Base-by-base conservation (phyloP, 352 stramenopile species). In the Phytophthora kernoviae region DNA sequence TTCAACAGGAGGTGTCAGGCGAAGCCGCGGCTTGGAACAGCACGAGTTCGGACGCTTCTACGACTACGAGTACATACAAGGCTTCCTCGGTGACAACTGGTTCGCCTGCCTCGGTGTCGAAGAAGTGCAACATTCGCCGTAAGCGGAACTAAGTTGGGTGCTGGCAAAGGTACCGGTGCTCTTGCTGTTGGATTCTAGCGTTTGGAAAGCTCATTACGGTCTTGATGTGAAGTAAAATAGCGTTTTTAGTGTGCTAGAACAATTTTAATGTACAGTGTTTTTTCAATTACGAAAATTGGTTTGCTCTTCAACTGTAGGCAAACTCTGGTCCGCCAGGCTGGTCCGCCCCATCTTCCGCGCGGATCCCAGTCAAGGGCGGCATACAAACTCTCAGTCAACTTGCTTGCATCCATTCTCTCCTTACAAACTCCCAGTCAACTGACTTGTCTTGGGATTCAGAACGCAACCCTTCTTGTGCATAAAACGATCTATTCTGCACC, bases 71-170 rank as follows among this genome's bases (percentile, higher is more conserved):
- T 20, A 12, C n/a, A 20, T 26, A 34, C 11, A 55, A 61, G 22
- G 18, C 46, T 15, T 3, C 34, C 3, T 40, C 43, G 33, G 14
- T 49, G 12, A 20, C 34, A 15, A 52, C 50, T 12, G 22, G 36
- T 18, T 14, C 51, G 2, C 10, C 40, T 22, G 33, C 30, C 5
- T 47, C 57, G 8, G n/a, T 14, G 2, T 44, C 41, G 14, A 67
- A 67, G 45, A 67, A 67, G 45, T 67, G 59, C 44, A 67, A 57
- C 39, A 24, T 57, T 40, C 59, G 59, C 17, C 52, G 59, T 27
- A 67, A 56, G 44, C 62, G 52, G 45, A 47, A 67, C 30, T 62
- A 58, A 54, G 44, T 27, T 24, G 15, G 15, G 44, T 27, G 22
- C 27, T 37, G 60, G 51, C 36, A 24, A 34, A 45, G 58, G 48